Conservation (phyloP, 2,329 filamentous ascomycete genomes). For the Colletotrichum falcatum region DNA sequence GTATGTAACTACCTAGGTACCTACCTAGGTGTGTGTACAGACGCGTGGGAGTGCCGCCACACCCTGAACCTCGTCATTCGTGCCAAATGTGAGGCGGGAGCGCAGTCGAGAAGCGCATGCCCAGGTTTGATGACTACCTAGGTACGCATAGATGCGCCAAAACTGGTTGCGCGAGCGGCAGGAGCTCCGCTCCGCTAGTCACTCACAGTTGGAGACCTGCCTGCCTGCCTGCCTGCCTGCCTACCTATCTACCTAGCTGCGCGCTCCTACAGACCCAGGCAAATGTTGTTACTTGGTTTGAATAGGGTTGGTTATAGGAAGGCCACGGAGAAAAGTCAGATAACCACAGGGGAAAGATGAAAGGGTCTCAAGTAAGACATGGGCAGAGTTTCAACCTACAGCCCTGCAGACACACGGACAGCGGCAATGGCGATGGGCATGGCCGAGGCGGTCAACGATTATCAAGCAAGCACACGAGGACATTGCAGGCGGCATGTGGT, state of each 20-base stretch:
- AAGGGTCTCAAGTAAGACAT: neutral
- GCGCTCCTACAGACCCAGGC: neutral
- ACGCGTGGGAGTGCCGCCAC: neutral
- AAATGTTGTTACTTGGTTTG: neutral
- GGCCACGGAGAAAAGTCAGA: neutral
- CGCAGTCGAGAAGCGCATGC: neutral
- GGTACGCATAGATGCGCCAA: neutral
- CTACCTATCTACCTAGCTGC: too few relatives aligned
- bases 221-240: too few relatives aligned
- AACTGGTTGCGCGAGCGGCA: neutral
- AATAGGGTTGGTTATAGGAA: neutral
- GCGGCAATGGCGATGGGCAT: slow-evolving; percentile 9
- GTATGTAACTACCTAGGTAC: too few relatives aligned
- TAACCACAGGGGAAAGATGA: neutral
- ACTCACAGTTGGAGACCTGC: neutral
- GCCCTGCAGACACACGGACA: neutral
- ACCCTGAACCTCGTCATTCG: slow-evolving; percentile 16
- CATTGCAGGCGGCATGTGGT: slow-evolving; percentile 19
- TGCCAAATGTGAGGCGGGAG: slow-evolving; percentile 9
- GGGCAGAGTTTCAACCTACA: slow-evolving; percentile 4
- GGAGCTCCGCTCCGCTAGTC: neutral
- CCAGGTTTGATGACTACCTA: neutral
- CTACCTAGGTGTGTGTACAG: neutral
- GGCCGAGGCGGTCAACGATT: slow-evolving; percentile 24
- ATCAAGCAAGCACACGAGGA: neutral